Evolutionary conservation across 306 rosid species (phyloP), one percentile per base, ranked within the genome.

Genomic region (Cicer pinnatifidum): DNA sequence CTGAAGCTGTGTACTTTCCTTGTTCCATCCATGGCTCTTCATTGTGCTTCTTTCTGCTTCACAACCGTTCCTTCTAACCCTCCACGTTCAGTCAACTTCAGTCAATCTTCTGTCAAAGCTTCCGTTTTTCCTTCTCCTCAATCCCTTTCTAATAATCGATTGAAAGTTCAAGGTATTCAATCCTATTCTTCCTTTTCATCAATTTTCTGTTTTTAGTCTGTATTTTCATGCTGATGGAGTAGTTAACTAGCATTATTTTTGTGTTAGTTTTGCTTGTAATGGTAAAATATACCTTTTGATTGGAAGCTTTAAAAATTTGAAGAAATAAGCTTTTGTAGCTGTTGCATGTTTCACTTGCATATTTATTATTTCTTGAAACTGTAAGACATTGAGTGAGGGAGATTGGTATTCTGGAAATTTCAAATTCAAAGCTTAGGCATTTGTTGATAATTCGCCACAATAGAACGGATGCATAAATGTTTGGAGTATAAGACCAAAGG

Each of bases 21-120:
- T 78, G 54, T 61, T 82, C 69, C 64, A 93, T 82, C 67, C 64
- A 93, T 93, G 98, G 93, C 96, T 51, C 93, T 90, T 82, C 85
- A 86, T 40, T 78, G 90, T 44, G 71, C 50, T 67, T 78, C 88
- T 75, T 78, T 89, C 58, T 67, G 84, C 83, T 84, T 84, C 81
- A 76, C 56, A 47, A 67, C 54, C 7, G 71, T 75, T 61, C 64
- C 80, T 69, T 54, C 66, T 67, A 65, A 59, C 11, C 83, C 89
- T 41, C 72, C 78, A 15, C 76, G 52, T 71, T 82, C 91, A 3
- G 72, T 81, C n/a, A 84, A 58, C 69, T 73, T 67, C 45, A 46
- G 50, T 74, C 95, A 63, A 0, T 53, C 83, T 60, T 43, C 75
- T 9, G 59, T 83, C 53, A 84, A 72, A 84, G 82, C 90, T 10